These are phyloP conservation scores for Blastocystis sp. DNA, from an alignment of 352 stramenopile species.

Conservation along the genomic window DNA sequence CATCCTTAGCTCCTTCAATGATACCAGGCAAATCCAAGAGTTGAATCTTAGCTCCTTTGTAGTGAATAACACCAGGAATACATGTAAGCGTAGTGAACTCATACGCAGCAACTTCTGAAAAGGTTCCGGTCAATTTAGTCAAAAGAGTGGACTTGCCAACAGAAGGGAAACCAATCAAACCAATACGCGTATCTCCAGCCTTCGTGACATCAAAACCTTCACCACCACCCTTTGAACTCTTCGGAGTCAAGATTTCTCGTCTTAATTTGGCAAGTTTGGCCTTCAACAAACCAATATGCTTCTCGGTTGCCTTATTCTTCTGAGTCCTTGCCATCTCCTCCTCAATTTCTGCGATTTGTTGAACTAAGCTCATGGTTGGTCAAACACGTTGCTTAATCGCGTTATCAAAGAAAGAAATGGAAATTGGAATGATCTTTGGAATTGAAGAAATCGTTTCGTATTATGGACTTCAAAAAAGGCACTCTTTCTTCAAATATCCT, in stretches of 20 bases:
- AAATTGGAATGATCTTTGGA: not conserved
- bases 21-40: conserved; percentile 84
- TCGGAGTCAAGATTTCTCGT: conserved; percentile 27
- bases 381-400: not conserved
- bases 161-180: conserved; percentile 92
- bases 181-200: conserved; percentile 87
- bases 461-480: not conserved
- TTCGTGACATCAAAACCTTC: conserved; percentile 84
- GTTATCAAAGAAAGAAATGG: too few species aligned
- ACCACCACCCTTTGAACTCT: conserved; percentile 66
- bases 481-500: not conserved
- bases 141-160: conserved; percentile 95
- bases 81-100: conserved; percentile 98
- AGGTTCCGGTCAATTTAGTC: conserved; percentile 89
- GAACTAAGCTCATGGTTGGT: conserved; percentile 60
- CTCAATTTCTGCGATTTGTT: conserved; percentile 62
- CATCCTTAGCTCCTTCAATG: conserved; percentile 94
- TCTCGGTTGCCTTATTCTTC: conserved; percentile 99
- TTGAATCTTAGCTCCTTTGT: conserved; percentile 81
- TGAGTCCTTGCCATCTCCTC: conserved; percentile 69
- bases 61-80: conserved; percentile 92
- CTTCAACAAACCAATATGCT: conserved; percentile 93
- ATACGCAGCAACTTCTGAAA: conserved; percentile 86
- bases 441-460: not conserved
- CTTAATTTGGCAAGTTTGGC: conserved; percentile 89